Conservation (phyloP, 345 rosid species). For the Trapa bicornis region DNA sequence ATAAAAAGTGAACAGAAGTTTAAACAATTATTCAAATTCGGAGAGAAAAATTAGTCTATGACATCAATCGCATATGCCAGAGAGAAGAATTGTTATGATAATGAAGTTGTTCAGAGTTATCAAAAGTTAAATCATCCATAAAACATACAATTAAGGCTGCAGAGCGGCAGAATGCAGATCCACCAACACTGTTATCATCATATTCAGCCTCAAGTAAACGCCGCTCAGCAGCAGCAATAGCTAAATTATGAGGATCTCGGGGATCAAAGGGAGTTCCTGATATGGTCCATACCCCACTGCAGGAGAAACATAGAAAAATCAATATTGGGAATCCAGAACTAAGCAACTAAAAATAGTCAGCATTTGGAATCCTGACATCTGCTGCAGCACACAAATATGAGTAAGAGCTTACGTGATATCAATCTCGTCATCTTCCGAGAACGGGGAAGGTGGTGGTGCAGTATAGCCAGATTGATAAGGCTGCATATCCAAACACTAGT, state of each 20-base stretch:
- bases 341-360: neutral
- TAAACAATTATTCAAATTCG: no score
- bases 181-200: conserved; percentile 72
- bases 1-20: neutral
- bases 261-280: conserved; percentile 70
- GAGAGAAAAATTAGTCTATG: no score
- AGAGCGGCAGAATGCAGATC: conserved; percentile 97
- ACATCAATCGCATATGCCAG: neutral
- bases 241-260: conserved; percentile 70
- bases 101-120: neutral
- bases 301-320: conserved; percentile 6
- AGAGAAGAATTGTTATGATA: neutral
- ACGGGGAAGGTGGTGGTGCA: conserved; percentile 57
- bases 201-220: conserved; percentile 83
- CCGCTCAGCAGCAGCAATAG: conserved; percentile 86
- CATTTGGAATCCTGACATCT: neutral
- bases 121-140: no score
- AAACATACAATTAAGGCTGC: conserved; percentile 78
- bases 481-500: conserved; percentile 18
- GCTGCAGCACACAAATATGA: neutral
- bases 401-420: conserved; percentile 55
- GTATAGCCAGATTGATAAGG: conserved; percentile 81
- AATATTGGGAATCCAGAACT: neutral
- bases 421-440: conserved; percentile 50
- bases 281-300: conserved; percentile 70